Evolutionary conservation across 768 basidiomycete species (phyloP), one percentile per base, ranked within the genome.

Genomic region (Hydnum rufescens): DNA sequence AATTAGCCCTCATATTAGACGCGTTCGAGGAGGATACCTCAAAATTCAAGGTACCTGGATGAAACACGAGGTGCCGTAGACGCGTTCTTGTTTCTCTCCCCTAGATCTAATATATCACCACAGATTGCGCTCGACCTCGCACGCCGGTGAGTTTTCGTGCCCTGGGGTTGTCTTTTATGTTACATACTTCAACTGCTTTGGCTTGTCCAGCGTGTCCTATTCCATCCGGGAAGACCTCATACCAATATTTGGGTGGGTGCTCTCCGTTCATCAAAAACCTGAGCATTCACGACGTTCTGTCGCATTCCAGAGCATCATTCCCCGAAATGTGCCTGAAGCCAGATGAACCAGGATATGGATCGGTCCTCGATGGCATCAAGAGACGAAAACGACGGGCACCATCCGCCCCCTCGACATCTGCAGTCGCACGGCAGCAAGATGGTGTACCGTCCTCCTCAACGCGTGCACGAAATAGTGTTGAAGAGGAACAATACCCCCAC

Each of bases 1-100:
- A 67, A 70, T 89, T 32, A 83, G 83, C 28, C 71, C 77, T 31
- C 76, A 82, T 58, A 77, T 88, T 61, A 78, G 86, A 53, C 74
- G 85, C 54, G 85, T 90, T 30, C 76, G 84, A 46, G 86, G 83
- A 53, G 83, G 85, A 50, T 56, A 56, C 54, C 44, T 90, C 55
- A 88, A 89, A 68, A 88, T 90, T 42, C 87, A 90, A 61, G 87
- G 87, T 30, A 88, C 87, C 19, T 90, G 87, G 87, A 83, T 89
- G 78, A 86, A 86, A 31, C 89, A 82, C 65, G 86, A 56, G 29
- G 50, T 54, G 23, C 8, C 13, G 8, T 47, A 13, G 16, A 8
- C 8, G 44, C 26, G 13, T 47, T 8, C 13, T 47, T 47, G 44
- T 47, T 47, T 39, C 8, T 8, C 19, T 8, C 8, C 34, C 34